Evolutionary conservation across 768 basidiomycete genomes (phyloP), one percentile per base, ranked within the genome.

Genomic region (Rhizopogon salebrosus): DNA sequence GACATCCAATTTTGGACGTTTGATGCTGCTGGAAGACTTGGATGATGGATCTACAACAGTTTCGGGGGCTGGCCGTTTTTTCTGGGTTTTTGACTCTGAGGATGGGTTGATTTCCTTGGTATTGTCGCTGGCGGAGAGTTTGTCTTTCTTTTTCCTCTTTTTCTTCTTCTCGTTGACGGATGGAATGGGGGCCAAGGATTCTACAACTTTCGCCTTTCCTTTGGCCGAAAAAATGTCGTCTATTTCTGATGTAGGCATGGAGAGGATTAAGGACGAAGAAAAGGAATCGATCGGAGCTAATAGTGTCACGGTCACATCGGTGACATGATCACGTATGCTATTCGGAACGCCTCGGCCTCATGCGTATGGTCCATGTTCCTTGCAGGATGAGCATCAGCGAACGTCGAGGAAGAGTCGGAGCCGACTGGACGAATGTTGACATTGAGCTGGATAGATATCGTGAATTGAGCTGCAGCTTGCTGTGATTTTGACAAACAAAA

Each of bases 141-240:
- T 58, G 5, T 46, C 52, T 53, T 54, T 50, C 53, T 70, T 68
- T 62, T 71, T 73, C 57, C 78, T 77, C 64, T 77, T 76, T 57
- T 71, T 77, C 57, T 76, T 77, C 57, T 75, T 72, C 31, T 62
- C 62, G 14, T 55, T 36, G 65, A 42, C 26, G 58, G 26, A 43
- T 53, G 48, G 70, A 68, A 23, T 72, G 60, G 36, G 74, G 60
- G 35, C 65, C 51, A 42, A 54, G 54, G 62, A 57, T 20, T 59
- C 56, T 16, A 57, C 41, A 13, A 49, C 52, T 52, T 60, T 67
- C 53, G 58, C 48, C 59, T 73, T 75, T 57, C 70, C 70, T 60
- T 78, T 81, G 56, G 75, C 72, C 37, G 88, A 77, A 67, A 92
- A 92, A 62, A 92, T 92, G 61, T 80, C 82, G 76, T 92, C 90